These are phyloP conservation scores for Rhodotorula taiwanensis DNA, from an alignment of 768 basidiomycete genomes.

Conservation along the genomic window DNA sequence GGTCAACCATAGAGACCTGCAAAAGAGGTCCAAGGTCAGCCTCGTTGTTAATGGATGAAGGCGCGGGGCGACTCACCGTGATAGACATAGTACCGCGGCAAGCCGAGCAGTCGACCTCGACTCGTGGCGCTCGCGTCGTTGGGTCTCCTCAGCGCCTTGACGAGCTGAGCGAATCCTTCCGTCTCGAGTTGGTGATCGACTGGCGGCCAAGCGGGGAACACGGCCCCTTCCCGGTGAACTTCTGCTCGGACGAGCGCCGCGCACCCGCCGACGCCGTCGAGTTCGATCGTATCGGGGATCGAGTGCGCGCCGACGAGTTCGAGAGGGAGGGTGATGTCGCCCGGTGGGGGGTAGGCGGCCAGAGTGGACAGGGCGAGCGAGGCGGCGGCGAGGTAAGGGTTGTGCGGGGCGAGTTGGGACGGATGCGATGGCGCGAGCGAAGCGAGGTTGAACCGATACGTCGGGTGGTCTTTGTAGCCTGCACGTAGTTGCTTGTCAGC, in stretches of 20 bases:
- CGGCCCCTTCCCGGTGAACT: conserved; percentile 33
- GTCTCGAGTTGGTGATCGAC: conserved; percentile 38
- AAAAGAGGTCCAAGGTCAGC: no score
- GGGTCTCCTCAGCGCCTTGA: conserved; percentile 14
- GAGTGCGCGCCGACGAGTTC: background rate
- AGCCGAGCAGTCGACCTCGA: conserved; percentile 7
- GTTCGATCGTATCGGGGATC: background rate
- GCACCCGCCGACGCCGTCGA: conserved; percentile 37
- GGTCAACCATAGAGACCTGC: no score
- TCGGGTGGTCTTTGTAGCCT: conserved; percentile 29
- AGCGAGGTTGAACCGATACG: conserved; percentile 34
- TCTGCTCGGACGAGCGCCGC: conserved; percentile 33
- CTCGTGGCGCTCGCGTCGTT: background rate
- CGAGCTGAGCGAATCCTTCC: conserved; percentile 37
- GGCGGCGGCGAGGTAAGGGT: background rate
- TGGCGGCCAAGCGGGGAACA: conserved; percentile 34
- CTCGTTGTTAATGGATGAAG: no score
- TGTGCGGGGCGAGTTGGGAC: background rate
- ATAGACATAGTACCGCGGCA: conserved; percentile 23
- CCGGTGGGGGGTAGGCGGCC: background rate
- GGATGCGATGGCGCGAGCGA: conserved; percentile 17
- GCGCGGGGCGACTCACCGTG: conserved; percentile 22
- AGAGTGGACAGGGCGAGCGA: conserved; percentile 6
- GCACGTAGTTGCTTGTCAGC: background rate
- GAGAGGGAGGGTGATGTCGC: background rate